A percentile compares a stretch with the other conserved stretches of the same genome.
These are phyloP conservation scores for Colletotrichum somersetense DNA, from an alignment of 2,329 filamentous ascomycete genomes.

Conservation along the genomic window DNA sequence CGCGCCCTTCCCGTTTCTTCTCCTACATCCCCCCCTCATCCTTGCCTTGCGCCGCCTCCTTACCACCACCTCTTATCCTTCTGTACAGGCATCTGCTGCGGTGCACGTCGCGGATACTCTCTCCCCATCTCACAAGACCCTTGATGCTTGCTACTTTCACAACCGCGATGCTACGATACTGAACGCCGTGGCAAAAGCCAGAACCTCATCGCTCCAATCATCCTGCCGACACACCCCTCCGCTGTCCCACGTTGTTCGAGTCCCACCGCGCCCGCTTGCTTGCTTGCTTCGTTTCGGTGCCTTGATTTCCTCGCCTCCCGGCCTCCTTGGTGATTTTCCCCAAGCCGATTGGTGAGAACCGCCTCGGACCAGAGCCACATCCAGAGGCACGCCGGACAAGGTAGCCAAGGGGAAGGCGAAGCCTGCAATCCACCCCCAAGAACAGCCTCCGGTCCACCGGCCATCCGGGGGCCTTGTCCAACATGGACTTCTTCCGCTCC, in stretches of 20 bases:
- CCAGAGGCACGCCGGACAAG: slow-evolving; percentile 26
- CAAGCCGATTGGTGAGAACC: slow-evolving; percentile 31
- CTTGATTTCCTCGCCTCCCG: slow-evolving; percentile 15
- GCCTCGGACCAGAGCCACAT: slow-evolving; percentile 6
- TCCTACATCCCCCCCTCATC: slow-evolving; percentile 1
- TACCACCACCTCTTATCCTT: slow-evolving; percentile 15
- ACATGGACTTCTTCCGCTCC: slow-evolving; percentile 45
- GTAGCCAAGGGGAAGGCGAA: slow-evolving; percentile 25
- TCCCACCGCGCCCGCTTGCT: slow-evolving; percentile 24
- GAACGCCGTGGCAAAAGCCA: slow-evolving; percentile 31
- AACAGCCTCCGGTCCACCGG: slow-evolving; percentile 12
- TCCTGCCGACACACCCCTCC: slow-evolving; percentile 17
- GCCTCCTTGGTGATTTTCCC: slow-evolving; percentile 28
- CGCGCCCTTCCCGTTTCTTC: slow-evolving; percentile 25
- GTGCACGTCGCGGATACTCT: slow-evolving; percentile 37
- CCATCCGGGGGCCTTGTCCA: slow-evolving; percentile 13
- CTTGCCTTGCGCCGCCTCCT: slow-evolving; percentile 4
- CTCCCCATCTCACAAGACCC: slow-evolving; percentile 23
- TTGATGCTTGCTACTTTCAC: slow-evolving; percentile 39
- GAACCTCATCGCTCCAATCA: slow-evolving; percentile 34
- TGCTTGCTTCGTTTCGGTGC: slow-evolving; percentile 18
- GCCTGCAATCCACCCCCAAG: slow-evolving; percentile 12
- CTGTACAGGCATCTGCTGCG: slow-evolving; percentile 31
- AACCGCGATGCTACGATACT: slow-evolving; percentile 32
- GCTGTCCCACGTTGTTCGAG: slow-evolving; percentile 38